Base-by-base conservation (phyloP, 257 asterid genomes). In the Gentiana straminea region DNA sequence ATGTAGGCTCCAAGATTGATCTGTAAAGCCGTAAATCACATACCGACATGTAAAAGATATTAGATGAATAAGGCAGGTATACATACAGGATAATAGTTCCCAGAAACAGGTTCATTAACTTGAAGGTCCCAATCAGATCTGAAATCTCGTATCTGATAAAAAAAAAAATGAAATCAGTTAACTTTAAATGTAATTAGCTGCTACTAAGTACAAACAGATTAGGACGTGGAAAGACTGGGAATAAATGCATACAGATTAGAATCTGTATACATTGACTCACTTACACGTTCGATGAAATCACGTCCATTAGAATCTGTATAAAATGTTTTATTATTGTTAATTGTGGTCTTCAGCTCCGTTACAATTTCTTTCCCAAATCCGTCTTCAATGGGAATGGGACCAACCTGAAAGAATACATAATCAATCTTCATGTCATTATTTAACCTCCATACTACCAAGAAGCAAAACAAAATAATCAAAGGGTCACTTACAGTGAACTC, bases 291-390 rank as follows among this genome's bases (percentile, higher is more conserved):
- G 13, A 90, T 82, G 77, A 80, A 84, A 72, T 90, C 97, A 46
- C 96, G 94, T 13, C 97, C 96, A 53, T 76, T 84, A 5, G 94
- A 86, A 75, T 90, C 97, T 1, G 97, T 86, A 62, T 84, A 90
- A 70, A 86, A 90, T 51, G 74, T 80, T 73, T 80, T 80, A 66
- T 79, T 82, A 83, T 66, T 90, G 58, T 70, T 77, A 63, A 83
- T 74, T 45, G 70, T 64, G 49, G 93, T 73, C 69, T 73, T 81
- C 58, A 90, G 73, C 74, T 77, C 76, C 50, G 94, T 64, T 61
- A 84, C 83, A 62, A 86, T 61, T 81, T 90, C 97, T 73, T 86
- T 90, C 56, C 96, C 96, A 38, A 72, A 53, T 59, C 81, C 81
- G 70, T 84, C 90, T 51, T 84, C 85, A 69, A 77, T 73, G 34